Base-by-base conservation (phyloP, 1,139 yeast genomes). In the Candida labiduridarum region DNA sequence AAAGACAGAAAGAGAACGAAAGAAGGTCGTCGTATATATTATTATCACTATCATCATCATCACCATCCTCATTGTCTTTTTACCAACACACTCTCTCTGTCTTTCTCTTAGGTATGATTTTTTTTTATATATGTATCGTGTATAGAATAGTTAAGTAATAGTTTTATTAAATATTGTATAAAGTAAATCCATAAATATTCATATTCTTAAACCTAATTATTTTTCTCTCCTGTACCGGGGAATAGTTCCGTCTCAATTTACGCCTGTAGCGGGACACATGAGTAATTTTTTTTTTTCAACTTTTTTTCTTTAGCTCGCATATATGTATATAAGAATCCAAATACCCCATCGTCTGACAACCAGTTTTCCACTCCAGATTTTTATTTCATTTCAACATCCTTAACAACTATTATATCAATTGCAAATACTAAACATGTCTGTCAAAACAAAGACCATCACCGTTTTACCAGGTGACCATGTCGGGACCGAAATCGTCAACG, bases 391-490 rank as follows among this genome's bases (percentile, higher is more conserved):
- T 29, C 31, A 16, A 31, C 36, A 9, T 40, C 36, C 42, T 46
- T 27, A 15, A 42, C 11, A 16, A 34, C 8, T 25, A 41, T 14
- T 12, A 19, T 38, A 41, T 38, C 14, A 38, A 41, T 11, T 18
- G 10, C 42, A 15, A 16, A 15, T 22, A 38, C 16, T 40, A 33
- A 35, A 38, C 18, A 62, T 59, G 62, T 55, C 62, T 10, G 54
- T 52, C 46, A 55, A 56, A 45, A 69, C 71, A 18, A 90, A 89
- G 70, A 88, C 81, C 50, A 84, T 94, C 61, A 95, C 95, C 42
- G 82, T 92, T 51, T 79, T 94, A 41, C 96, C 97, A 50, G 99
- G 99, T 62, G 99, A 94, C 76, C 98, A 94, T 63, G 97, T 89
- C 51, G 99, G 99, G 61, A 83, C 87, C 50, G 99, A 94, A 71